These are phyloP conservation scores for Tritrichomonas foetus DNA, from an alignment of 208 protist genomes.

Conservation along the genomic window DNA sequence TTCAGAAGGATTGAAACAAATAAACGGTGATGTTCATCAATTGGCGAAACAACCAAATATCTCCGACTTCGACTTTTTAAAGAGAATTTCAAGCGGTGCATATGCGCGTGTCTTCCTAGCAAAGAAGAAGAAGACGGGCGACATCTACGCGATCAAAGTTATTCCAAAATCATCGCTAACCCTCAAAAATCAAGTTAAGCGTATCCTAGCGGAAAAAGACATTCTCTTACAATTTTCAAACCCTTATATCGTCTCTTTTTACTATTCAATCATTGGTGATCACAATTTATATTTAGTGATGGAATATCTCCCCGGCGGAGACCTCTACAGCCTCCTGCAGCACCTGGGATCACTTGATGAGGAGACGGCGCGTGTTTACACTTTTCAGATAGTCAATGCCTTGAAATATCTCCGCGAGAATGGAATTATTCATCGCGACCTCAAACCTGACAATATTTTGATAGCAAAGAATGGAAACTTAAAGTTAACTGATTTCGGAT, in stretches of 20 bases:
- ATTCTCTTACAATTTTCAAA: neutral
- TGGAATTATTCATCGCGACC: neutral
- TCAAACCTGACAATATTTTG: slow-evolving; percentile 16
- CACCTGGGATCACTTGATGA: slow-evolving; percentile 19
- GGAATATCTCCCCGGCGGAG: slow-evolving; percentile 19
- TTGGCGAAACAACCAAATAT: neutral
- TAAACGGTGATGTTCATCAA: too few species aligned
- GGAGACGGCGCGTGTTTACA: neutral
- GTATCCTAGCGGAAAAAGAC: neutral
- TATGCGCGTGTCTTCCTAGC: slow-evolving; percentile 8
- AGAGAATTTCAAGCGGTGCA: neutral
- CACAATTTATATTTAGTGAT: slow-evolving; percentile 23
- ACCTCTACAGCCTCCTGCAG: neutral
- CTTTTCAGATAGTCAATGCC: neutral
- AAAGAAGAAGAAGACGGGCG: slow-evolving; percentile 13
- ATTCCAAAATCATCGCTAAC: neutral
- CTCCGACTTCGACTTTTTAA: neutral
- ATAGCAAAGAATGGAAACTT: neutral
- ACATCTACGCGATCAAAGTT: slow-evolving; percentile 25
- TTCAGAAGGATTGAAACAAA: too few species aligned
- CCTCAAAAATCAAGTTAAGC: neutral
- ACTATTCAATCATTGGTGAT: slow-evolving; percentile 5
- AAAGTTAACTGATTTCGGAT: slow-evolving; percentile 20
- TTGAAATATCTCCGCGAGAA: neutral
- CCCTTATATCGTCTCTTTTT: neutral